Percentiles rank a stretch among this genome's conserved stretches.
Evolutionary conservation across 441 rosid species (phyloP).

Genomic region (Erodium trifolium): DNA sequence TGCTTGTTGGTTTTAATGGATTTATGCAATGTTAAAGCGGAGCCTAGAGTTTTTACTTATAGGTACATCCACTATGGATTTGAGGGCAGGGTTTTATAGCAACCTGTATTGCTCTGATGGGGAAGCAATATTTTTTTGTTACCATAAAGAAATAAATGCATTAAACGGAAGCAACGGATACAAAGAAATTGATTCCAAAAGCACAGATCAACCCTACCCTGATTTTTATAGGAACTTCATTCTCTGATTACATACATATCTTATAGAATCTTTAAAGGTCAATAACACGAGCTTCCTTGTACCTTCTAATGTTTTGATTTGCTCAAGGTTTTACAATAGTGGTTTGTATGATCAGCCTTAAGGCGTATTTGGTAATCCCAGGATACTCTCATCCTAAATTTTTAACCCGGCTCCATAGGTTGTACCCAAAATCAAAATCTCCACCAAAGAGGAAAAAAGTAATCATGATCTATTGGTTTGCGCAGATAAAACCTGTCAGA

Average conservation of each 20-base stretch:
- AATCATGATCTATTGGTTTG: conserved; percentile 14
- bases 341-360: no score
- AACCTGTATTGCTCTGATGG: neutral
- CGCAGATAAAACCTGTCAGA: conserved; percentile 89
- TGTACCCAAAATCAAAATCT: neutral
- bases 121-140: neutral
- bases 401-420: neutral
- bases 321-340: neutral
- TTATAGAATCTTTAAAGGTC: neutral
- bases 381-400: neutral
- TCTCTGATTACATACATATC: neutral
- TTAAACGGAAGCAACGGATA: no score
- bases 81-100: neutral
- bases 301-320: neutral
- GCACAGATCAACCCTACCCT: no score
- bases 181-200: no score
- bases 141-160: no score
- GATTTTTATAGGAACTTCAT: neutral
- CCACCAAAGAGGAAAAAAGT: neutral
- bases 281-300: neutral
- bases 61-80: neutral
- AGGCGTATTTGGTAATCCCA: neutral
- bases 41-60: neutral
- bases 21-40: neutral
- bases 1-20: neutral